Conservation (phyloP, 164 flowering plant species). For the Euptelea pleiosperma region DNA sequence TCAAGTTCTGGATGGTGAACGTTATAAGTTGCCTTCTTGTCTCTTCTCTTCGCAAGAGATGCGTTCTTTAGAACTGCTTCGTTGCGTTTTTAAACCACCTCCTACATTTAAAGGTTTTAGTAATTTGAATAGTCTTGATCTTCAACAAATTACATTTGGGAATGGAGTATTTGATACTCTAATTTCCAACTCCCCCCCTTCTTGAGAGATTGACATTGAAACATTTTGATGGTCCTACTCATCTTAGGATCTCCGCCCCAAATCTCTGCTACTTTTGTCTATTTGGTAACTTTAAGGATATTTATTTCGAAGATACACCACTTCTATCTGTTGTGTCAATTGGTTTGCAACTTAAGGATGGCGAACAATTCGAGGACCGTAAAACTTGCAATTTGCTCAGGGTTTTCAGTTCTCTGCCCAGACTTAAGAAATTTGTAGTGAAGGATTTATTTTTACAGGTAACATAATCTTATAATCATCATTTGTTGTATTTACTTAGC, state of each 20-base stretch:
- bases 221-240: constrained; percentile 45
- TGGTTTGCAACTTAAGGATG: no score
- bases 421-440: constrained; percentile 51
- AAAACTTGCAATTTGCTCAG: constrained; percentile 42
- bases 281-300: constrained; percentile 61
- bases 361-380: constrained; percentile 48
- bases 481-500: no score
- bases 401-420: constrained; percentile 57
- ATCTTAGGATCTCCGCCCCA: constrained; percentile 53
- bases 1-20: no score
- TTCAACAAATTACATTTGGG: constrained; percentile 61
- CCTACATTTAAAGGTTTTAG: constrained; percentile 50
- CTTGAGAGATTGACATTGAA: constrained; percentile 57
- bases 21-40: no score
- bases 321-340: constrained; percentile 36
- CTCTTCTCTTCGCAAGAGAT: constrained; percentile 47
- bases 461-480: constrained; percentile 3
- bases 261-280: constrained; percentile 51
- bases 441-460: constrained; percentile 66
- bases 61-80: constrained; percentile 49
- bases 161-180: no score
- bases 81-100: constrained; percentile 65
- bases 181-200: constrained; percentile 54
- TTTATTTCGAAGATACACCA: constrained; percentile 50
- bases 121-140: constrained; percentile 41